Conservation (phyloP, 129 eudicot genomes). For the Cynara cardunculus region DNA sequence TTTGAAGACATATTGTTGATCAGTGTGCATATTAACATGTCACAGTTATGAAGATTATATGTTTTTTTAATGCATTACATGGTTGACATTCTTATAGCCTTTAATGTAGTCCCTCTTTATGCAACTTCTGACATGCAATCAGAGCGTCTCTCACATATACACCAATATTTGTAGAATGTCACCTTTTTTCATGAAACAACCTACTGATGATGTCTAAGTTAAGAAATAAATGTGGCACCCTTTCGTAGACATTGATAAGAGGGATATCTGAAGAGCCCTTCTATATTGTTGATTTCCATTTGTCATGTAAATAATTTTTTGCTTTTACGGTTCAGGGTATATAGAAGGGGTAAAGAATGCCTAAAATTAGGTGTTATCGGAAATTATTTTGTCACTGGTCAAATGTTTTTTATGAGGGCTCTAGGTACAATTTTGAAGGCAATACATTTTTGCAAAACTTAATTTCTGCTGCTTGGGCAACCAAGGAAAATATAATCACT, state of each 20-base stretch:
- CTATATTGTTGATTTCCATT: not conserved
- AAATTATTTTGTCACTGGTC: not conserved
- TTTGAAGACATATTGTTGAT: not conserved
- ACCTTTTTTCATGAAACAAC: not conserved
- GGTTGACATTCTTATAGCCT: not conserved
- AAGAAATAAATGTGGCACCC: not conserved
- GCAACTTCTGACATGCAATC: not conserved
- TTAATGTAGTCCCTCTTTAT: not conserved
- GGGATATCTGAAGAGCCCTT: not conserved
- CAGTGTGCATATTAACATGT: not conserved
- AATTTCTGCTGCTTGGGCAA: not conserved
- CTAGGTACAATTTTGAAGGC: not conserved
- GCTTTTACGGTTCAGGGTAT: not conserved
- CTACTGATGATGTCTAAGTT: not conserved
- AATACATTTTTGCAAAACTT: not conserved
- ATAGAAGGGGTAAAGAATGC: not conserved
- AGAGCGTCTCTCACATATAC: not conserved
- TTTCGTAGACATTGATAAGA: not conserved
- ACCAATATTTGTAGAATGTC: not conserved
- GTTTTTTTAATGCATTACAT: not conserved
- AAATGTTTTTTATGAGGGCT: not conserved
- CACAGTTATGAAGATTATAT: not conserved
- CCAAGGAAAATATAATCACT: not conserved
- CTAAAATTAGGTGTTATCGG: not conserved
- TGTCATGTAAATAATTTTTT: not conserved